Evolutionary conservation across 73 alveolate species (phyloP).

Genomic region (Stentor roeselii): DNA sequence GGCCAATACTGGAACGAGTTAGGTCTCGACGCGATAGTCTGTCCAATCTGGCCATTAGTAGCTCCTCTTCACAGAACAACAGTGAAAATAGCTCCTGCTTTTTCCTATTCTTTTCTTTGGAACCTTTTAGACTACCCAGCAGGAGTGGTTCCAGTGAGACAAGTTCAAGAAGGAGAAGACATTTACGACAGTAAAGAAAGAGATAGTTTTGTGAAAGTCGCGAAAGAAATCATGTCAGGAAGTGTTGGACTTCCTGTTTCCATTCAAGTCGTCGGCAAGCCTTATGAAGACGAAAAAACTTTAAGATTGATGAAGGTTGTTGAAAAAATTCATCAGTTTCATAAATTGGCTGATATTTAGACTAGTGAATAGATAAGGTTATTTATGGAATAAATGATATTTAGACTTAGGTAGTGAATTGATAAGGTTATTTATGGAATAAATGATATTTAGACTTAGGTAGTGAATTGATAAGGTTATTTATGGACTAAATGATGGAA

Average conservation of each 20-base stretch:
- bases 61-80: conserved; percentile 64
- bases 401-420: too few species aligned
- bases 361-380: neutral
- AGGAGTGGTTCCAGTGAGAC: conserved; percentile 53
- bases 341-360: neutral
- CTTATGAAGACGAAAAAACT: conserved; percentile 58
- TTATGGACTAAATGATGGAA: too few species aligned
- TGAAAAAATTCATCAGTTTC: conserved; percentile 27
- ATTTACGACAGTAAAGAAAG: conserved; percentile 30
- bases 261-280: conserved; percentile 49
- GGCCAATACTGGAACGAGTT: conserved; percentile 41
- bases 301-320: conserved; percentile 59
- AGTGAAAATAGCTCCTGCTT: conserved; percentile 28
- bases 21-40: conserved; percentile 52
- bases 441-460: too few species aligned
- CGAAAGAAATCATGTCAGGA: conserved; percentile 42
- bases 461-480: too few species aligned
- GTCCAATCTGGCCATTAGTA: conserved; percentile 59
- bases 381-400: too few species aligned
- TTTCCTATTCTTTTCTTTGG: conserved; percentile 47
- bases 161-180: conserved; percentile 51
- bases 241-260: conserved; percentile 74
- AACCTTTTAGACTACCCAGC: conserved; percentile 39
- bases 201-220: conserved; percentile 37
- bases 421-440: too few species aligned